Evolutionary conservation across 2,329 filamentous ascomycete species (phyloP), one percentile per base, ranked within the genome.

Genomic region (Ceratocystis huliohia): DNA sequence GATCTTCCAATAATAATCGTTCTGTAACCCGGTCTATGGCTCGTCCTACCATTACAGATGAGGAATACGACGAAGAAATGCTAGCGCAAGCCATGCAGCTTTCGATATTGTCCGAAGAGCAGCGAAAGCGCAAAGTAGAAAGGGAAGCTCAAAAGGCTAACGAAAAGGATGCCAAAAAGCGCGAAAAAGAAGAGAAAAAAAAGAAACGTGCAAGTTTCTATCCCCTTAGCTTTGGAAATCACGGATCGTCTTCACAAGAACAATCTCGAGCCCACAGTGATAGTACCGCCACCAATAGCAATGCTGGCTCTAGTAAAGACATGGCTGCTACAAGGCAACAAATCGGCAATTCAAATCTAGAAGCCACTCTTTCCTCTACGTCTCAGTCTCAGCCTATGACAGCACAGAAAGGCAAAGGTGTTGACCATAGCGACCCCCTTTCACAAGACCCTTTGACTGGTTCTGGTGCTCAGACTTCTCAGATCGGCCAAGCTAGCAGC

Each of bases 11-110:
- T 15, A 33, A 61, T 30, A 8, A 46, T 44, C 48, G 33, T 13
- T 41, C 10, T 13, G 3, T 13, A 13, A 41, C 37, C 3, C 37
- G 37, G 10, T 41, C 37, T 41, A 41, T 41, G 37, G 37, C 37
- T 41, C 37, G 37, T 69, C 41, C 62, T 66, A 64, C 10, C 13
- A 22, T 28, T 37, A 57, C 63, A 15, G 33, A 95, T 73, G 90
- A 95, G 25, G 92, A 97, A 71, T 81, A 97, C 0, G 94, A 99
- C 74, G 93, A 96, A 62, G 89, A 99, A 79, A 99, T 99, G 94
- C 91, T 97, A 80, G 91, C 94, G 81, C 94, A 99, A 74, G 94
- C 94, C 0, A 95, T 99, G 61, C 82, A 94, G 48, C 76, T 96
- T 37, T 96, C 91, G 61, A 79, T 99, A n/a, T 91, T 88, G 0